Evolutionary conservation across 306 rosid genomes (phyloP).

Genomic region (Lathyrus aphaca): DNA sequence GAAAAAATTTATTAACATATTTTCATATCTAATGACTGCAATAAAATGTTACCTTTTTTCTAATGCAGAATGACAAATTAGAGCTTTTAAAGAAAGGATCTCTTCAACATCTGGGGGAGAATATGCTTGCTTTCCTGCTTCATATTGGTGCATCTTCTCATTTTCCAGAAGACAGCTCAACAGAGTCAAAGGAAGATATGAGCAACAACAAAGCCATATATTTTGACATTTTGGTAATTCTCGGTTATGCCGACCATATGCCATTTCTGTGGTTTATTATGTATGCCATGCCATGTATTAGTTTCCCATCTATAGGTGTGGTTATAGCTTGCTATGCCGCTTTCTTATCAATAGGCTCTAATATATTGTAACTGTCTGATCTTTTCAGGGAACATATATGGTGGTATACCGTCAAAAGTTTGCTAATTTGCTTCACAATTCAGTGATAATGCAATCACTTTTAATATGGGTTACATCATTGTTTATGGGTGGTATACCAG

Average conservation of each 20-base stretch:
- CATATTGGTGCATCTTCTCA: slow-evolving; percentile 69
- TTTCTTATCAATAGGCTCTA: slow-evolving; percentile 34
- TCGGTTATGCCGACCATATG: slow-evolving; percentile 19
- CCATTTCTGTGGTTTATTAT: slow-evolving; percentile 29
- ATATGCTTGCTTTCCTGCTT: slow-evolving; percentile 94
- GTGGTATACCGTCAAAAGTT: slow-evolving; percentile 73
- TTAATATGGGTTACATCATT: slow-evolving; percentile 82
- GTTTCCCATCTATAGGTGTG: slow-evolving; percentile 10
- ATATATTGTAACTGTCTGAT: slow-evolving; percentile 36
- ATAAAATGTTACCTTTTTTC: slow-evolving; percentile 21
- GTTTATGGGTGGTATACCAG: slow-evolving; percentile 88
- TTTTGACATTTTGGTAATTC: slow-evolving; percentile 87
- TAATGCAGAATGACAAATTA: slow-evolving; percentile 85
- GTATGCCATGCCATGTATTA: not conserved
- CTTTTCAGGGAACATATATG: slow-evolving; percentile 84
- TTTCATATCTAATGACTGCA: slow-evolving; percentile 18
- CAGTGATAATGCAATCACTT: slow-evolving; percentile 88
- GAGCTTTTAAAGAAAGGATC: slow-evolving; percentile 83
- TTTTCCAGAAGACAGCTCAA: slow-evolving; percentile 58
- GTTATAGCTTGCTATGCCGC: slow-evolving; percentile 25
- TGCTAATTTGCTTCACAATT: slow-evolving; percentile 74
- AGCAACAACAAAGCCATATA: slow-evolving; percentile 60
- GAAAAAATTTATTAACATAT: slow-evolving; percentile 18
- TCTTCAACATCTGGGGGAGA: slow-evolving; percentile 98
- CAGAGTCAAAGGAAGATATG: slow-evolving; percentile 49